Conservation (phyloP, 306 rosid genomes). For the Dryas alaskensis region DNA sequence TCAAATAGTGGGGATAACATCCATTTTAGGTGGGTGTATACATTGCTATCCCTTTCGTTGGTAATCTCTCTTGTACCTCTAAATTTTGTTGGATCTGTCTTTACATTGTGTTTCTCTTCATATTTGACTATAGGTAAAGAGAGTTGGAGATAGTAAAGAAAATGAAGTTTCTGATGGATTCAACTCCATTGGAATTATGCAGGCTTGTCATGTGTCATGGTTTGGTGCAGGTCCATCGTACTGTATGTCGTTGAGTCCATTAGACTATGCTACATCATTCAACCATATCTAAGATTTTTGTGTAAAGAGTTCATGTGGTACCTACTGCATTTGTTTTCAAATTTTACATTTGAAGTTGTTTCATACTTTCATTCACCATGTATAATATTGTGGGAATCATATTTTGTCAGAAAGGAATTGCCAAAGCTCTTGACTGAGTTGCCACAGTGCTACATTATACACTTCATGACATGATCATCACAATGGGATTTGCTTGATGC, state of each 20-base stretch:
- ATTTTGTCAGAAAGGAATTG: not conserved
- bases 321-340: not conserved
- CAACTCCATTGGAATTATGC: slow-evolving; percentile 4
- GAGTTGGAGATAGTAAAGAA: slow-evolving; percentile 30
- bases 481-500: not conserved
- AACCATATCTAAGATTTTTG: slow-evolving; percentile 10
- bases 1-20: slow-evolving; percentile 20
- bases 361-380: slow-evolving; percentile 14
- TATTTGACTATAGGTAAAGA: slow-evolving; percentile 21
- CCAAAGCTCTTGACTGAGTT: not conserved
- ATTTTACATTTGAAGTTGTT: slow-evolving; percentile 2
- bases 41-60: slow-evolving; percentile 10
- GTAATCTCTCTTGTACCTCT: slow-evolving; percentile 8
- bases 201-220: slow-evolving; percentile 3
- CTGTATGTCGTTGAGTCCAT: slow-evolving; percentile 4
- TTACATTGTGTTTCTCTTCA: not conserved
- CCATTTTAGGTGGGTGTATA: slow-evolving; percentile 33
- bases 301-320: slow-evolving; percentile 16
- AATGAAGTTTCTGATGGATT: slow-evolving; percentile 27
- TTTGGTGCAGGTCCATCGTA: slow-evolving; percentile 20
- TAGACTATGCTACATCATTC: slow-evolving; percentile 18
- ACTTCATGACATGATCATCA: not conserved
- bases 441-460: not conserved
- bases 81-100: not conserved
- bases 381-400: slow-evolving; percentile 6